Conservation (phyloP, 495 filamentous ascomycete genomes). For the Lasiosphaeria ovina region DNA sequence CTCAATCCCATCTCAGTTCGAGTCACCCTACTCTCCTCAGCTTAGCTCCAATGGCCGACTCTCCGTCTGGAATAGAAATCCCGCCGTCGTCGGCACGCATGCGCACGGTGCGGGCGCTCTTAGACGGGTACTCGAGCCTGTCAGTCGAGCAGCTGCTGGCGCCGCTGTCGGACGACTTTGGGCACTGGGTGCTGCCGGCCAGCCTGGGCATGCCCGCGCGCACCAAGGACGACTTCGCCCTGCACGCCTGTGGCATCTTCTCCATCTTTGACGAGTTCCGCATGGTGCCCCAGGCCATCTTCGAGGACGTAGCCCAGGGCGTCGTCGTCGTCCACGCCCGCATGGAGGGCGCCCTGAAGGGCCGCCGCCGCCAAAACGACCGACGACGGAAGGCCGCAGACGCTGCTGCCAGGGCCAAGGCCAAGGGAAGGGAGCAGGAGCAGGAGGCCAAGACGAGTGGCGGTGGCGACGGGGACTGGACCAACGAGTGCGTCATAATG, state of each 20-base stretch:
- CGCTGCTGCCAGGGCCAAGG: background rate
- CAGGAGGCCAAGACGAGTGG: background rate
- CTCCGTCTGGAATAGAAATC: background rate
- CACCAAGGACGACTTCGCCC: constrained; percentile 31
- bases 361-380: background rate
- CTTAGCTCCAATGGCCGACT: background rate
- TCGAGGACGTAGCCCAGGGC: constrained; percentile 31
- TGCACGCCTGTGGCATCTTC: constrained; percentile 37
- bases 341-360: constrained; percentile 35
- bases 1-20: too few species aligned
- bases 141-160: constrained; percentile 31
- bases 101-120: constrained; percentile 30
- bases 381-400: background rate
- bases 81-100: constrained; percentile 11
- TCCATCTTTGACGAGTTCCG: constrained; percentile 37
- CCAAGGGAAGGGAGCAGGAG: background rate
- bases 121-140: constrained; percentile 38
- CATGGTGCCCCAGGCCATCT: constrained; percentile 36
- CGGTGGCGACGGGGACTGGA: constrained; percentile 23
- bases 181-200: constrained; percentile 37
- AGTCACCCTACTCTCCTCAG: background rate
- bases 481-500: constrained; percentile 43
- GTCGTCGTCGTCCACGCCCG: constrained; percentile 33
- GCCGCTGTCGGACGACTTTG: constrained; percentile 32
- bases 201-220: constrained; percentile 37